Conservation (phyloP, 371 early-diverging fungal genomes). For the Mucor circinelloides region DNA sequence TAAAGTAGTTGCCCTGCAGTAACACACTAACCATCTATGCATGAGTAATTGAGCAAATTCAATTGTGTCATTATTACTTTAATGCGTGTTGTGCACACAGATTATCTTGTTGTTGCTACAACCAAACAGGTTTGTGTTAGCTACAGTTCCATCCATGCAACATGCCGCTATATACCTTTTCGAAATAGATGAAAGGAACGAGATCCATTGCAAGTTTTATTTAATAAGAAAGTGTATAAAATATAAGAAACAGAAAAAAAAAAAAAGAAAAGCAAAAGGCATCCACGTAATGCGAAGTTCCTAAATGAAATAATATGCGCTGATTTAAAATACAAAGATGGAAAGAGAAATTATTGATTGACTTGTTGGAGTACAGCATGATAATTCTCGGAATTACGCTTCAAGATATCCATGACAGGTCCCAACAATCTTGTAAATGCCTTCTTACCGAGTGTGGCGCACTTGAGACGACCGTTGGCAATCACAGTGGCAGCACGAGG, state of each 20-base stretch:
- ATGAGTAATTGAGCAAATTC: neutral
- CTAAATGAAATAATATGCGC: neutral
- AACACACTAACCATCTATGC: conserved; percentile 29
- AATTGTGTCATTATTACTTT: conserved; percentile 34
- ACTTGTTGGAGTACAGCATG: conserved; percentile 13
- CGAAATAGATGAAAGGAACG: conserved; percentile 61
- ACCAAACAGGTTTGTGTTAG: neutral
- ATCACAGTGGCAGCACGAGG: conserved; percentile 91
- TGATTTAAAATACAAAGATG: conserved; percentile 6
- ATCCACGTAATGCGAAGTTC: neutral
- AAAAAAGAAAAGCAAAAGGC: neutral
- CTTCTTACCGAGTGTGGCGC: conserved; percentile 88
- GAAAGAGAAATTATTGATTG: neutral
- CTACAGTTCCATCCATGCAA: neutral
- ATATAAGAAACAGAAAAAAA: neutral
- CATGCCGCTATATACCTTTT: conserved; percentile 43
- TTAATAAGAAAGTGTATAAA: neutral
- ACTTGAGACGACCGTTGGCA: conserved; percentile 89
- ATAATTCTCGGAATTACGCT: conserved; percentile 31
- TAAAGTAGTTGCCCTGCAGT: conserved; percentile 73
- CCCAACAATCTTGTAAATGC: conserved; percentile 94
- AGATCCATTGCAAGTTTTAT: conserved; percentile 50
- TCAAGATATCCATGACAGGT: conserved; percentile 84
- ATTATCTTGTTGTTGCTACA: conserved; percentile 70
- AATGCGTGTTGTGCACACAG: conserved; percentile 80